Evolutionary conservation across 495 filamentous ascomycete genomes (phyloP).

Genomic region (Aspergillus baeticus): DNA sequence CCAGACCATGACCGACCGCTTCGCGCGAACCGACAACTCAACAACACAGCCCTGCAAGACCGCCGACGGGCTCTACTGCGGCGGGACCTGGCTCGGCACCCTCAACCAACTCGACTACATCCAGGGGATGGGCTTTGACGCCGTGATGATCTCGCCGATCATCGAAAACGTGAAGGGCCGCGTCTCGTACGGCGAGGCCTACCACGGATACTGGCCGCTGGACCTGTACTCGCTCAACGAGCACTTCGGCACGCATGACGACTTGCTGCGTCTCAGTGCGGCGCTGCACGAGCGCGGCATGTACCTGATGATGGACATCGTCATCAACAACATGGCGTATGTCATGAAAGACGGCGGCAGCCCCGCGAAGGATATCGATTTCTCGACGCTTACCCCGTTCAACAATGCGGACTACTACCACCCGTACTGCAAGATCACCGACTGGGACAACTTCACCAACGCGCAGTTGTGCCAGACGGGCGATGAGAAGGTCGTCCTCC

Average conservation of each 20-base stretch:
- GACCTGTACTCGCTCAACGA: slow-evolving; percentile 25
- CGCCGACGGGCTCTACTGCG: slow-evolving; percentile 55
- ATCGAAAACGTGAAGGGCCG: slow-evolving; percentile 52
- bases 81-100: slow-evolving; percentile 66
- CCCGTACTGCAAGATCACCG: slow-evolving; percentile 54
- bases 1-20: slow-evolving; percentile 57
- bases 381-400: slow-evolving; percentile 57
- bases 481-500: slow-evolving; percentile 54
- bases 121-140: slow-evolving; percentile 69
- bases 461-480: slow-evolving; percentile 56
- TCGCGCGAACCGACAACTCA: slow-evolving; percentile 56
- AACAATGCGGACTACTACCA: slow-evolving; percentile 59
- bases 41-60: slow-evolving; percentile 49
- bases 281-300: slow-evolving; percentile 27
- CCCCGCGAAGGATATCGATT: slow-evolving; percentile 43
- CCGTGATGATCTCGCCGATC: slow-evolving; percentile 73
- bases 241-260: slow-evolving; percentile 25
- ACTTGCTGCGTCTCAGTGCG: slow-evolving; percentile 20
- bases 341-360: slow-evolving; percentile 34
- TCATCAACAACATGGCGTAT: slow-evolving; percentile 68
- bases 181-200: slow-evolving; percentile 47
- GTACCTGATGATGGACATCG: slow-evolving; percentile 69
- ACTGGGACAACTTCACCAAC: slow-evolving; percentile 21
- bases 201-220: slow-evolving; percentile 30
- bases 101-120: slow-evolving; percentile 51